Base-by-base conservation (phyloP, 441 rosid genomes). In the Isatis lusitanica region DNA sequence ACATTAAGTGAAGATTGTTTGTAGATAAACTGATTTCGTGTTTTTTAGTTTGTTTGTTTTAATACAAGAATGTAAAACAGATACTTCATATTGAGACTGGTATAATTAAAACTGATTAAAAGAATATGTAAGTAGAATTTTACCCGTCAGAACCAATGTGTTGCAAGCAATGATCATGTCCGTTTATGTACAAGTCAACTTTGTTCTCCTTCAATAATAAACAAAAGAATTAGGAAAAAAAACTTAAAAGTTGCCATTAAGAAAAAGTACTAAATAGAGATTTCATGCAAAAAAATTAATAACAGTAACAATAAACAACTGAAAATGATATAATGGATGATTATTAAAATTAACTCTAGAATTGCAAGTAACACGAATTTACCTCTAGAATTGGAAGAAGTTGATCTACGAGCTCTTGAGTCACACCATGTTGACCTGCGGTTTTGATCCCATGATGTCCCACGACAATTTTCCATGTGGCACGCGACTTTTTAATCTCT, bases 361-460 rank as follows among this genome's bases (percentile, higher is more conserved):
- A 42, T 13, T 42, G 51, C 0, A 47, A 47, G 8, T 16, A 47
- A 47, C 11, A 47, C 17, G 24, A 24, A 55, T 44, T 61, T 81
- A 92, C 97, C 92, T 83, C 35, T 15, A 94, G 87, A 70, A 90
- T 84, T 7, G 98, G 97, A 33, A 94, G 82, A 58, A 94, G 87
- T 33, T 67, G 87, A 5, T 51, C 40, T 0, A 62, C 78, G 10
- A 92, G 85, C 78, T 89, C 97, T 11, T 42, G 55, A 1, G 98
- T 94, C 63, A 59, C 77, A 48, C 93, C 90, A 59, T 92, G 98
- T 0, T 80, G 50, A 48, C 97, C 93, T 5, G 88, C 93, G 26
- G 94, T 89, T 76, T 75, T 85, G 43, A 92, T 92, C 43, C 90
- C 86, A 31, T 92, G 97, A 64, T 90, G 98, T 5, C 97, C 98